Evolutionary conservation across 2,329 filamentous ascomycete species (phyloP), one percentile per base, ranked within the genome.

Genomic region (Pseudogymnoascus sp.): DNA sequence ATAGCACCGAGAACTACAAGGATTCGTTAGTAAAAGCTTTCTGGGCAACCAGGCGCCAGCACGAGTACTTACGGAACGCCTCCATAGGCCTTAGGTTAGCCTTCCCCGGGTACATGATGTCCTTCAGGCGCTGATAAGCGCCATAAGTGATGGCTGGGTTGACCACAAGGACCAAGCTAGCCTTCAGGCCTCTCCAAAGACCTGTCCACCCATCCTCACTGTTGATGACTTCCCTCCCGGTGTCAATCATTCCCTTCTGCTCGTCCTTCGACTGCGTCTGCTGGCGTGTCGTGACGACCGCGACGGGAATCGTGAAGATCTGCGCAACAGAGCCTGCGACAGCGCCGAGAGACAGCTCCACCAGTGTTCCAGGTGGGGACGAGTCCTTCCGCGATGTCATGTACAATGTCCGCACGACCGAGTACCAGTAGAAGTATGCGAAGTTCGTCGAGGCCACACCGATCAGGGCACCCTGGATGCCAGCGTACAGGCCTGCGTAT

Each of bases 341-440:
- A 10, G 94, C 94, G 52, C 94, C 94, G 10, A 99, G 81, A 1
- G 86, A 83, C 63, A 99, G 81, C 76, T 99, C 94, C 49, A 88
- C 81, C 4, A 89, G 83, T 0, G 92, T 97, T 19, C 90, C 87
- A 2, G 92, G 91, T 26, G 87, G 72, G 68, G 82, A 83, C 65
- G 81, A 74, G 41, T 83, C 78, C 67, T 83, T 83, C 68, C 77
- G 78, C 23, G 80, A 81, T 35, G 80, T 81, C 67, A 90, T 76
- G 74, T 97, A 97, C 19, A 96, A 76, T 14, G 85, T 85, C 66
- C 94, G 86, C 33, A 97, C 91, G 29, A 94, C 78, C 4, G 91
- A 93, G 75, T 97, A 97, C 92, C 93, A 97, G 79, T 99, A 99
- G 75, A 99, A 99, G 78, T 99, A 99, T 70, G 94, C 94, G 74